Evolutionary conservation across 768 basidiomycete species (phyloP).

Genomic region (Boletus eberwhitei): DNA sequence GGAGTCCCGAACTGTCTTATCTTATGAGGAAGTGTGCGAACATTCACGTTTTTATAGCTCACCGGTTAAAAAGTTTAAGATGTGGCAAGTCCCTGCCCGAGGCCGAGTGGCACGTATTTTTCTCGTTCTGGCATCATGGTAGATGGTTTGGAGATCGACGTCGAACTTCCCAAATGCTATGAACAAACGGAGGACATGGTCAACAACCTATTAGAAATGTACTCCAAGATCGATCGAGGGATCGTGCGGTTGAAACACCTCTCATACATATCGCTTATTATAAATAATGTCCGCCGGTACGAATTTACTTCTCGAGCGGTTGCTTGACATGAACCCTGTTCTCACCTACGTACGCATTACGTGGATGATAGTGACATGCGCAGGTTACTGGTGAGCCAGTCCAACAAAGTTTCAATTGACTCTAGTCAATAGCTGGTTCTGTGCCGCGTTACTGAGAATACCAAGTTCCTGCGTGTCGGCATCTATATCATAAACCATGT

Average conservation of each 20-base stretch:
- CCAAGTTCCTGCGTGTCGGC: not conserved
- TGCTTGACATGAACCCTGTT: no score
- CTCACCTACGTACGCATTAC: not conserved
- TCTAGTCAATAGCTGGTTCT: no score
- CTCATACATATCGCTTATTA: no score
- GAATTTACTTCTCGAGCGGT: not conserved
- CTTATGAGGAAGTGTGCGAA: not conserved
- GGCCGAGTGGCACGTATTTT: not conserved
- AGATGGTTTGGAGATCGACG: not conserved
- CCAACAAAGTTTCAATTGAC: no score
- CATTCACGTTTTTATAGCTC: not conserved
- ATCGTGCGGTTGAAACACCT: no score
- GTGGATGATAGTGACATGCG: no score
- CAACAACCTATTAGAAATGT: conserved; percentile 87
- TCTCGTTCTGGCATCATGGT: not conserved
- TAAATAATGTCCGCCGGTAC: no score
- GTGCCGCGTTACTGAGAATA: no score
- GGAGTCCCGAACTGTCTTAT: not conserved
- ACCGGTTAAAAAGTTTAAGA: not conserved
- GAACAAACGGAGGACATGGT: conserved; percentile 95
- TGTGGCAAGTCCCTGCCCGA: no score
- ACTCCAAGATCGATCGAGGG: conserved; percentile 41
- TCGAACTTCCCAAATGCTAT: not conserved
- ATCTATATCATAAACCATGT: not conserved
- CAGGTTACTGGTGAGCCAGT: no score